Percentiles rank a stretch among this genome's conserved stretches.
Conservation (phyloP, 2,329 filamentous ascomycete genomes). For the Neofusicoccum sp. region DNA sequence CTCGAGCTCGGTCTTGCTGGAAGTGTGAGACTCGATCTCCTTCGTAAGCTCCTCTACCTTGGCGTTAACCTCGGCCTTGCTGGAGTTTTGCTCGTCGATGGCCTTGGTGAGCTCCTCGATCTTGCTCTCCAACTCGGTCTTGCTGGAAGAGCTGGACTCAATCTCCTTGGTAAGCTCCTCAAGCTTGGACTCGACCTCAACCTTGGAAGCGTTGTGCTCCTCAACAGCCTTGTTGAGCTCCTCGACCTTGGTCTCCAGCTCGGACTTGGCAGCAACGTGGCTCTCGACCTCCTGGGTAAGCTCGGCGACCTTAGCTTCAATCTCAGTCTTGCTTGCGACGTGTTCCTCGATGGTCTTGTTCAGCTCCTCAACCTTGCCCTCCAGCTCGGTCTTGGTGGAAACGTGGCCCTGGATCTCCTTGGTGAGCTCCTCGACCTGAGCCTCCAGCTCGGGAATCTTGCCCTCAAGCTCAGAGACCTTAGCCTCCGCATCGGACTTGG, state of each 20-base stretch:
- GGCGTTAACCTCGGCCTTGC: constrained; percentile 13
- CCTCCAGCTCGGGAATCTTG: constrained; percentile 17
- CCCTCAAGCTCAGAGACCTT: constrained; percentile 27
- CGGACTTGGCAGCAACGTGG: constrained; percentile 3
- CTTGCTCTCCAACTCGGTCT: constrained; percentile 19
- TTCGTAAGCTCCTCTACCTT: constrained; percentile 7
- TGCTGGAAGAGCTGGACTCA: constrained; percentile 3
- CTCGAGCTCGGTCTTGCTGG: constrained; percentile 18
- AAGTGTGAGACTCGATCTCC: constrained; percentile 13
- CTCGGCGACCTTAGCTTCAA: constrained; percentile 18
- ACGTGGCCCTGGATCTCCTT: constrained; percentile 6
- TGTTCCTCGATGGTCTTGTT: constrained; percentile 5
- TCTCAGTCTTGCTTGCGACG: constrained; percentile 14
- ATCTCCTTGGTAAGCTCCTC: constrained; percentile 12
- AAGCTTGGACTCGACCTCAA: constrained; percentile 9
- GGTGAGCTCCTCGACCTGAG: constrained; percentile 13
- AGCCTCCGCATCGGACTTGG: constrained; percentile 19
- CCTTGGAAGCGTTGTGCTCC: constrained; percentile 11
- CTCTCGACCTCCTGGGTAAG: constrained; percentile 13
- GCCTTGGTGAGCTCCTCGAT: constrained; percentile 9
- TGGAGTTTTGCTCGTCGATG: neutral
- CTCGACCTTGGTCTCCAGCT: constrained; percentile 18
- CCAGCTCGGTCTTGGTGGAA: constrained; percentile 16
- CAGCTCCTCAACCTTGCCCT: constrained; percentile 12
- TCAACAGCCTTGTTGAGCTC: constrained; percentile 18